Evolutionary conservation across 2,329 filamentous ascomycete genomes (phyloP), one percentile per base, ranked within the genome.

Genomic region (Erysiphe pulchra): DNA sequence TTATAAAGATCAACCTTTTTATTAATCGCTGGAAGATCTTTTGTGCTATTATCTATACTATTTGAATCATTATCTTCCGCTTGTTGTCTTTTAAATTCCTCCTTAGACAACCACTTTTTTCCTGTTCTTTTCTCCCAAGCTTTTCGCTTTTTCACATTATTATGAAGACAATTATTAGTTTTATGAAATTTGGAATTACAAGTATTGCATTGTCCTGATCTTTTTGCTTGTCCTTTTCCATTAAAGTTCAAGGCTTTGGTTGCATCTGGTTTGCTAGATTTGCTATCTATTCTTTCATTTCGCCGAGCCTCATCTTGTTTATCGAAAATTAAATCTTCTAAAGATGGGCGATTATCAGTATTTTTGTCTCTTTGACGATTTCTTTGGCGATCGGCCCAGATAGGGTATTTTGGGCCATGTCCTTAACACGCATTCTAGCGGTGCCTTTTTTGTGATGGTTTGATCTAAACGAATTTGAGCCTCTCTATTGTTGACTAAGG

Each of bases 91-190:
- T 36, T 37, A 24, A 18, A 36, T 36, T 44, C 31, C 8, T 44
- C 16, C 30, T 44, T 36, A 13, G 42, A 36, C n/a, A 44, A 16
- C 42, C 42, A 44, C 16, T 44, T 36, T 37, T 44, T 44, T 44
- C 42, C 42, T 31, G 42, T 44, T 32, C 30, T 44, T 36, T 44
- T 30, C 32, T 36, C 31, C 42, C 31, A 44, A 24, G 31, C 32
- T 33, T 36, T 43, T 34, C 42, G 31, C 16, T 28, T 44, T 44
- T 44, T 32, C 10, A 12, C 6, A 37, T 44, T 44, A 24, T 44
- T 44, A 17, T 44, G 16, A 44, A 44, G 31, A 28, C 3, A 44
- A 36, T 36, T 33, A n/a, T 43, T 36, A 31, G 31, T 44, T 36
- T 20, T 18, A 37, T 44, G 31, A 28, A 31, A 44, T 24, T 2